Conservation (phyloP, 176 grass and related monocot species). For the Chrysopogon serrulatus region DNA sequence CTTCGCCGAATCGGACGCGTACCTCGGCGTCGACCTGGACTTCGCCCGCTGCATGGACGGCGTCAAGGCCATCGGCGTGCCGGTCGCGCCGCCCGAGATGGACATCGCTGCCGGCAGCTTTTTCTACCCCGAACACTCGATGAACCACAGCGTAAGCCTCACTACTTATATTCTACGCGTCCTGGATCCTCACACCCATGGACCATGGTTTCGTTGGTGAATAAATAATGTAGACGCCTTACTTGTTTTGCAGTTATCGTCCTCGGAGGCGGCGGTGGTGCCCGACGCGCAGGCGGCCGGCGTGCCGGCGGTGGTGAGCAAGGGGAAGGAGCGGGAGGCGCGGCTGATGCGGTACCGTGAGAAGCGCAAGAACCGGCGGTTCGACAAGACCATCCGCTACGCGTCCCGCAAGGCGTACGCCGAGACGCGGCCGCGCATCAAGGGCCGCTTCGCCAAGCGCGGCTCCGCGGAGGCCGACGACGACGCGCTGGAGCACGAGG, state of each 20-base stretch:
- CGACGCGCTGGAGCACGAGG: conserved; percentile 21
- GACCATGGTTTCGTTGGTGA: not conserved
- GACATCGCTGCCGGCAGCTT: conserved; percentile 8
- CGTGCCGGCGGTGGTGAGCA: not conserved
- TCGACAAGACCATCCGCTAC: conserved; percentile 87
- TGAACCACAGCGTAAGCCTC: conserved; percentile 39
- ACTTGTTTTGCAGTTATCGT: conserved; percentile 20
- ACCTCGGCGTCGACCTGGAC: conserved; percentile 43
- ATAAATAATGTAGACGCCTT: not conserved
- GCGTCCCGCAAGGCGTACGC: conserved; percentile 89
- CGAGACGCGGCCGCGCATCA: conserved; percentile 76
- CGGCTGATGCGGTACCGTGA: conserved; percentile 84
- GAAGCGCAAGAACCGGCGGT: conserved; percentile 80
- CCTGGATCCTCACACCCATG: not conserved
- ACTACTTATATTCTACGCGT: too few relatives aligned
- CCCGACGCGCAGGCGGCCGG: conserved; percentile 33
- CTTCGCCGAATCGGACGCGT: conserved; percentile 30
- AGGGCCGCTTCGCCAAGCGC: conserved; percentile 83
- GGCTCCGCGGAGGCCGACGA: not conserved
- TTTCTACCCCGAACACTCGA: conserved; percentile 37
- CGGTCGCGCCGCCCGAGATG: conserved; percentile 17
- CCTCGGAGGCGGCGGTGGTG: conserved; percentile 41
- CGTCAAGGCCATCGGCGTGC: conserved; percentile 45
- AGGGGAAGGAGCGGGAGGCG: conserved; percentile 58
- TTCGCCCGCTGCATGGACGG: conserved; percentile 41